Evolutionary conservation across 805 yeast species (phyloP).

Genomic region (Saccharomyces jurei): DNA sequence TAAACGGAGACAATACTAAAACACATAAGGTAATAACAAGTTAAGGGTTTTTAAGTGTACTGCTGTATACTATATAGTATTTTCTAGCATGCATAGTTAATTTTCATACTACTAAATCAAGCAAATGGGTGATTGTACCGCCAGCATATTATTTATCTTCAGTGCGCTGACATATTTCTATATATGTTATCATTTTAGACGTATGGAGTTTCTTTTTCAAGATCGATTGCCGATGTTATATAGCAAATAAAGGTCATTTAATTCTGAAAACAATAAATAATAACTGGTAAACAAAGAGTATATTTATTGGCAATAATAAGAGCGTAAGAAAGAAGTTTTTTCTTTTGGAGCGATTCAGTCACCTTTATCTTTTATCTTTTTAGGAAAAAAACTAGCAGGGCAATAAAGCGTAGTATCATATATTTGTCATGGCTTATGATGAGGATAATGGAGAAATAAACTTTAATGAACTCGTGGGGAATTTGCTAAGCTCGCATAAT

Average conservation of each 20-base stretch:
- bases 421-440: conserved; percentile 2
- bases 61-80: not conserved
- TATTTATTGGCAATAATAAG: not conserved
- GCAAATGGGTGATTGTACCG: not conserved
- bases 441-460: conserved; percentile 27
- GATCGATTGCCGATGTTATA: not conserved
- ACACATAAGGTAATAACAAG: not conserved
- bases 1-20: not conserved
- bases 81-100: not conserved
- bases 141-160: not conserved
- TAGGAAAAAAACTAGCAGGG: not conserved
- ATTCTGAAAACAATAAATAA: not conserved
- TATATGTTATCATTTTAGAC: not conserved
- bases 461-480: conserved; percentile 29
- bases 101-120: not conserved
- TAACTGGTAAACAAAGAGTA: not conserved
- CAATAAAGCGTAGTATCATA: not conserved
- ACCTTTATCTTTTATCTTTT: not conserved
- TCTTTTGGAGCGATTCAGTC: not conserved
- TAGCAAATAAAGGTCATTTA: not conserved
- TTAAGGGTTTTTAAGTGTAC: not conserved
- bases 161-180: too few species aligned
- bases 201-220: not conserved
- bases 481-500: conserved; percentile 22
- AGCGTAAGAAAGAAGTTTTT: not conserved